Conservation (phyloP, 179 eudicot species). For the Heliamphora pulchella region DNA sequence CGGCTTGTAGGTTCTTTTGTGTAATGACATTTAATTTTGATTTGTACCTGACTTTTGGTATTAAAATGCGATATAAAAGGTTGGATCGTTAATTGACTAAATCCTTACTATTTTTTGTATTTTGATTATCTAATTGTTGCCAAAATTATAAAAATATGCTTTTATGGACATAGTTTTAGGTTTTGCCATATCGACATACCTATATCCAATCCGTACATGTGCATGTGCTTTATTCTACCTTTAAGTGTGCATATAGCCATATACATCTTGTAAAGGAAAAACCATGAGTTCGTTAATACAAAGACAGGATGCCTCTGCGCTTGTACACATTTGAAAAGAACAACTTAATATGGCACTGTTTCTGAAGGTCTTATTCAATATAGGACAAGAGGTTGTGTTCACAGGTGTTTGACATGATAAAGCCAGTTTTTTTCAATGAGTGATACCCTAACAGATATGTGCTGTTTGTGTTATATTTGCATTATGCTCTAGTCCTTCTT, state of each 20-base stretch:
- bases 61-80: no score
- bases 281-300: background rate
- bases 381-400: no score
- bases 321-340: background rate
- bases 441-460: background rate
- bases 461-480: background rate
- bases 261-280: background rate
- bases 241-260: background rate
- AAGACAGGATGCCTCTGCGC: background rate
- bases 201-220: no score
- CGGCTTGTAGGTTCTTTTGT: no score
- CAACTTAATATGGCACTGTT: background rate
- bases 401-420: background rate
- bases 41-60: no score
- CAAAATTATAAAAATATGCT: no score
- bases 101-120: no score
- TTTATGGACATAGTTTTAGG: no score
- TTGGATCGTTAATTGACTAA: no score
- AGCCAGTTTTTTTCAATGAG: background rate
- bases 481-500: background rate
- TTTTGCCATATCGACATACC: no score
- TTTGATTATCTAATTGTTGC: no score
- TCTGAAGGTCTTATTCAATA: background rate
- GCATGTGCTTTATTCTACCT: background rate
- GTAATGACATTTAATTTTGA: no score